Percentiles rank a stretch among this genome's conserved stretches.
phyloP scores from a whole-genome alignment of 345 rosid species.

The Pseudoturritis turrita region DNA sequence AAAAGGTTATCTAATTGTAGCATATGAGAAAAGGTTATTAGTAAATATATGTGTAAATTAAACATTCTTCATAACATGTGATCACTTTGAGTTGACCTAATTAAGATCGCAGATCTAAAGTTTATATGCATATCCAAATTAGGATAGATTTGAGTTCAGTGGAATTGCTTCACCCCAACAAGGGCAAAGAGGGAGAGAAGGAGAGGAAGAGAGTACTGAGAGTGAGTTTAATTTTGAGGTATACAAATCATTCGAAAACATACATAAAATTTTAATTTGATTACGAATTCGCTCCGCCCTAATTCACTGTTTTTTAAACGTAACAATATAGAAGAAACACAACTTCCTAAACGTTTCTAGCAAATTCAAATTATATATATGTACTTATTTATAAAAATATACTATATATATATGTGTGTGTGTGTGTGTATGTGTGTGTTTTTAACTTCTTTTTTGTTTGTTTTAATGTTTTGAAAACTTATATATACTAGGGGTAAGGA shows the following conservation, averaged over 20 bases:
- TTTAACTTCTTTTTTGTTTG: not conserved
- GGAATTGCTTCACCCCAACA: not conserved
- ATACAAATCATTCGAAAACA: too few species aligned
- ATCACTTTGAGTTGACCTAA: conserved; percentile 20
- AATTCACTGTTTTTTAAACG: too few species aligned
- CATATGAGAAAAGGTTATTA: not conserved
- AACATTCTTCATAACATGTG: not conserved
- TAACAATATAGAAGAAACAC: not conserved
- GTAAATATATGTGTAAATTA: not conserved
- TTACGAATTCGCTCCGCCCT: too few species aligned
- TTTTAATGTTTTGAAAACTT: not conserved
- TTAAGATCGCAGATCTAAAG: conserved; percentile 19
- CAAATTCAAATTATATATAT: not conserved
- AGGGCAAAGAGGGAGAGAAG: not conserved
- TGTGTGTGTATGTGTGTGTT: not conserved
- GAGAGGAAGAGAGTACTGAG: not conserved
- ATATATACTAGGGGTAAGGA: conserved; percentile 4
- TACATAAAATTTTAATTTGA: too few species aligned
- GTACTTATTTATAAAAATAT: not conserved
- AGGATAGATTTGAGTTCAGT: conserved; percentile 4
- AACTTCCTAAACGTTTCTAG: not conserved
- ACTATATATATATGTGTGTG: not conserved
- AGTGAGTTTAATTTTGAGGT: not conserved
- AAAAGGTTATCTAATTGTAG: conserved; percentile 3
- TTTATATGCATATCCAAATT: not conserved